Base-by-base conservation (phyloP, 768 basidiomycete species). In the Termitomyces sp. region DNA sequence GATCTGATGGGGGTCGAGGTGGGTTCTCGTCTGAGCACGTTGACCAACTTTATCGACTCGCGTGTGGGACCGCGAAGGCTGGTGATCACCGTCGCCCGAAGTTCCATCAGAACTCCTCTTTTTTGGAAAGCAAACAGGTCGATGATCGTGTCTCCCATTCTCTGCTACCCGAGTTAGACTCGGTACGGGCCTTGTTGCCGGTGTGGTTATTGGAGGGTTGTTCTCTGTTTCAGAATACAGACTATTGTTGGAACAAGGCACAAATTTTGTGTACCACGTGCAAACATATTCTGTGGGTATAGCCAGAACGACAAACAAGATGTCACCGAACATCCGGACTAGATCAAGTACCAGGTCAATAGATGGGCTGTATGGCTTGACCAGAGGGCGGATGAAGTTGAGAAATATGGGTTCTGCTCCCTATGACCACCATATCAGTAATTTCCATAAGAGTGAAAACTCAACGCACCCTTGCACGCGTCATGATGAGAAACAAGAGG, bases 321-420 rank as follows among this genome's bases (percentile, higher is more conserved):
- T 75, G 68, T 93, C 91, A 22, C 88, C 86, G 47, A 86, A 64
- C 70, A 86, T 82, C 53, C 82, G 78, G 39, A 77, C 70, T 27
- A 88, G 61, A 55, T 90, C 87, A 31, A 92, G 75, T 13, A 80
- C 58, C 16, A 82, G 75, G 67, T 94, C 92, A 37, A 93, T 72
- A 1, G 86, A 80, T 6, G 75, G 64, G 15, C 82, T 79, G 65
- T 94, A 90, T 6, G 92, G 92, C 66, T 86, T 89, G 65, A 93
- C 69, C 34, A 89, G 67, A 16, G 93, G 92, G 20, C 92, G 88
- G 12, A 94, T 79, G 57, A 93, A 71, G 69, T 94, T 89, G 20
- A 94, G 77, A 65, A 84, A 91, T 47, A 94, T 81, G 7, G 92
- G 93, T 72, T 94, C 93, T 31, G 93, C 89, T 30, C 90, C 91